A percentile compares a stretch with the other conserved stretches of the same genome.
These are phyloP conservation scores for Chondrus crispus DNA, from an alignment of 23 red algal species.

Conservation along the genomic window DNA sequence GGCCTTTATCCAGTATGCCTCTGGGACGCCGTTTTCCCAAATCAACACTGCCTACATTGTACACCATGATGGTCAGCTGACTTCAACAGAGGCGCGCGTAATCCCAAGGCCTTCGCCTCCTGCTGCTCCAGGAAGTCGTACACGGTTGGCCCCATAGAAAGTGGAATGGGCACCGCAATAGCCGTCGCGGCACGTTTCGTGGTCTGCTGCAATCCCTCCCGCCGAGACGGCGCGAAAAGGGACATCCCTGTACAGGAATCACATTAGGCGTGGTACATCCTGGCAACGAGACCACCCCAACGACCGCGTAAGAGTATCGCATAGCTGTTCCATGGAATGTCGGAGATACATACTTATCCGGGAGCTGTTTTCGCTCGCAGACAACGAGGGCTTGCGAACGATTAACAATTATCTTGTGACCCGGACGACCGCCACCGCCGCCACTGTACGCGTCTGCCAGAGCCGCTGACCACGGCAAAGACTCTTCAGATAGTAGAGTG, in stretches of 20 bases:
- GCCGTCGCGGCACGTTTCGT: background rate
- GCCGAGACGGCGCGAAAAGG: slow-evolving; percentile 63
- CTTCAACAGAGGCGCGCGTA: slow-evolving; percentile 45
- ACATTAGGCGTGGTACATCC: slow-evolving; percentile 9
- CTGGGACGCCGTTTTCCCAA: too few species aligned
- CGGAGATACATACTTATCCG: slow-evolving; percentile 69
- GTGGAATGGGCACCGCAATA: slow-evolving; percentile 50
- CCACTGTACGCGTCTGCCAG: slow-evolving; percentile 44
- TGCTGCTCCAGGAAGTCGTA: slow-evolving; percentile 52
- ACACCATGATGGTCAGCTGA: too few species aligned
- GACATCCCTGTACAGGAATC: slow-evolving; percentile 59
- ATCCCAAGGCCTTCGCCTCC: slow-evolving; percentile 17
- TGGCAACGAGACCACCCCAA: slow-evolving; percentile 61
- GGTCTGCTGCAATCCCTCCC: background rate
- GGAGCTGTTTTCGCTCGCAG: slow-evolving; percentile 55
- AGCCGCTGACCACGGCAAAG: slow-evolving; percentile 46
- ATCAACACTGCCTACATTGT: too few species aligned
- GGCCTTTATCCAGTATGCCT: too few species aligned
- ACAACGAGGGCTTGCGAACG: slow-evolving; percentile 63
- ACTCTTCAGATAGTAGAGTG: too few species aligned
- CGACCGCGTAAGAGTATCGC: slow-evolving; percentile 66
- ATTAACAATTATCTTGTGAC: slow-evolving; percentile 64
- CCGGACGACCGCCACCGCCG: slow-evolving; percentile 54
- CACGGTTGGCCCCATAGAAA: slow-evolving; percentile 7
- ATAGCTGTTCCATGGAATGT: slow-evolving; percentile 71